Conservation (phyloP, 2,329 filamentous ascomycete species). For the Fusarium sp. region DNA sequence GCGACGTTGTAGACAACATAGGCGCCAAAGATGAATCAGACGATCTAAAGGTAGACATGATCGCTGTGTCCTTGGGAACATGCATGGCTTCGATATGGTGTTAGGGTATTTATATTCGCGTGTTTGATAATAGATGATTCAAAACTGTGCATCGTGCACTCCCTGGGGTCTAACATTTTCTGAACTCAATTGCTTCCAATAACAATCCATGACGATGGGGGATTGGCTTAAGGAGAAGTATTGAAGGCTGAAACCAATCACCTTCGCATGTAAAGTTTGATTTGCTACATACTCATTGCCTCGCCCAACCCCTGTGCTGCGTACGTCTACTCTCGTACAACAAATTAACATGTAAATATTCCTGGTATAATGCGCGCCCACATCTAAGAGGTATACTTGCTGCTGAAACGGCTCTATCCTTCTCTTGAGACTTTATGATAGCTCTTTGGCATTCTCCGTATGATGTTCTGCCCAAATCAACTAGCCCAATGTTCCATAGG, state of each 20-base stretch:
- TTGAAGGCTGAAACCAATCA: neutral
- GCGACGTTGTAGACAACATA: slow-evolving; percentile 61
- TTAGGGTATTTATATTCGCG: slow-evolving; percentile 36
- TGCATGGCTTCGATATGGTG: slow-evolving; percentile 44
- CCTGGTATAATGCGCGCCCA: slow-evolving; percentile 15
- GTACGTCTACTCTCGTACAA: slow-evolving; percentile 20
- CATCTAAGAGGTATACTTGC: slow-evolving; percentile 17
- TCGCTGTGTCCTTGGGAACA: slow-evolving; percentile 8
- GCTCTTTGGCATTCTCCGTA: slow-evolving; percentile 5
- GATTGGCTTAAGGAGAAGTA: neutral
- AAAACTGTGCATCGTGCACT: slow-evolving; percentile 4
- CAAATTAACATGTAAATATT: slow-evolving; percentile 23
- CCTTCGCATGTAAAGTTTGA: slow-evolving; percentile 15
- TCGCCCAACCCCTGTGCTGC: slow-evolving; percentile 27
- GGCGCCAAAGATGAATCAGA: neutral
- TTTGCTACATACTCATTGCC: slow-evolving; percentile 42
- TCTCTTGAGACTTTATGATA: slow-evolving; percentile 18
- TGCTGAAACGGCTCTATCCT: slow-evolving; percentile 20
- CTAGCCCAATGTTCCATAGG: neutral
- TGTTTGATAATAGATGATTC: slow-evolving; percentile 37
- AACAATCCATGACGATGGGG: neutral
- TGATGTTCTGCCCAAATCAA: neutral
- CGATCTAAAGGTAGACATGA: slow-evolving; percentile 9
- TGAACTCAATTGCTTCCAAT: neutral
- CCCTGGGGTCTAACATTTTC: neutral